Percentiles rank a stretch among this genome's conserved stretches.
phyloP scores from a whole-genome alignment of 148 eudicot genomes.

The Chenopodium album region DNA sequence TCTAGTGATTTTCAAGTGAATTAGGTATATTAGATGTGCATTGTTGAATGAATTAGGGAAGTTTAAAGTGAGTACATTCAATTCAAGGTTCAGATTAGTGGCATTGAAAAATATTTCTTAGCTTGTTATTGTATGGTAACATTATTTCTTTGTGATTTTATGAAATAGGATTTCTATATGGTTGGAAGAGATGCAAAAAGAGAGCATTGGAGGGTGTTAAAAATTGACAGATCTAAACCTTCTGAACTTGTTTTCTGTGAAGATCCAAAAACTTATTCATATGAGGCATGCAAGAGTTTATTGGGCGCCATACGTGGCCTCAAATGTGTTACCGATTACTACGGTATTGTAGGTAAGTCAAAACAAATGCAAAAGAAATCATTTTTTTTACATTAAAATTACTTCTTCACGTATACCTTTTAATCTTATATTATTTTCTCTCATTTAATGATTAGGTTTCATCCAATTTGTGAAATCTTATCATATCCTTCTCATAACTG shows the following conservation, averaged over 20 bases:
- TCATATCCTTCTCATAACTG: conserved; percentile 76
- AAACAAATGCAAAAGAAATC: not conserved
- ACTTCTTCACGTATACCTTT: not conserved
- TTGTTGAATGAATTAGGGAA: not conserved
- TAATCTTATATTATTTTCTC: not conserved
- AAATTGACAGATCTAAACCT: conserved; percentile 76
- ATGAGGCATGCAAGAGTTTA: conserved; percentile 43
- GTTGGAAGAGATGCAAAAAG: conserved; percentile 65
- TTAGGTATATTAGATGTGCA: too few relatives aligned
- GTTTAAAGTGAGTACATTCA: not conserved
- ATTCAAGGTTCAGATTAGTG: not conserved
- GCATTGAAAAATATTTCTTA: too few relatives aligned
- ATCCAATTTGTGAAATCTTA: conserved; percentile 74
- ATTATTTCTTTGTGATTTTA: not conserved
- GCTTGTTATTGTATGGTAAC: too few relatives aligned
- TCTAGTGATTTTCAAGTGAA: too few relatives aligned
- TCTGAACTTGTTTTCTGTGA: conserved; percentile 53
- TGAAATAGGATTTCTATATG: conserved; percentile 71
- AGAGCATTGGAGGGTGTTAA: conserved; percentile 68
- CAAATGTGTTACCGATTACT: conserved; percentile 62
- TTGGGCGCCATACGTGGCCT: conserved; percentile 58
- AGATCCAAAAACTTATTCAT: conserved; percentile 64
- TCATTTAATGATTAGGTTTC: conserved; percentile 44
- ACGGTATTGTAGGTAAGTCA: conserved; percentile 75
- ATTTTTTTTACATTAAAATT: not conserved